Base-by-base conservation (phyloP, 2,329 filamentous ascomycete genomes). In the Alternaria hordeiaustralica region DNA sequence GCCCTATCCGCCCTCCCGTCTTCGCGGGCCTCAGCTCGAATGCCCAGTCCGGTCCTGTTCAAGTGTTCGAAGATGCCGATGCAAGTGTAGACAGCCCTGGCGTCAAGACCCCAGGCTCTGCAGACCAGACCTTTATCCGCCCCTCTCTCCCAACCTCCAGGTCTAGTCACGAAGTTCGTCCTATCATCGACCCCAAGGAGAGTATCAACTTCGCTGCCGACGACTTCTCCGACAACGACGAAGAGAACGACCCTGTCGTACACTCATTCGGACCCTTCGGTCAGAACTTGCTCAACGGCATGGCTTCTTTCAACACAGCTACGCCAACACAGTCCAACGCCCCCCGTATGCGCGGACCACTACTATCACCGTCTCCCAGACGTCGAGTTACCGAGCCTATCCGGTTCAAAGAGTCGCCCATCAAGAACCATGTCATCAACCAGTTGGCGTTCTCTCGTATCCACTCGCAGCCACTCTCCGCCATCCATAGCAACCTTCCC, bases 381-480 rank as follows among this genome's bases (percentile, higher is more conserved):
- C 73, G 71, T 44, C 61, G 72, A 57, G 66, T 67, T 44, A 41
- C 66, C 12, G 74, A 77, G 23, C 66, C 70, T 62, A 51, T 68
- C 20, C 67, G 68, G 41, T 75, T 80, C 70, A 78, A 81, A 58
- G 74, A 78, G 33, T 74, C 73, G 81, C 83, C 82, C 81, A 81
- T 96, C 68, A 87, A 87, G 72, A 97, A 97, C 80, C 96, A 99
- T 77, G 89, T 97, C 66, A 87, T 96, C 78, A 98, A 98, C 81
- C 96, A 99, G 81, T 88, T 99, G 28, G 96, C 96, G 30, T 99
- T 93, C 80, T 97, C 96, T 2, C 92, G 95, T 26, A 86, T 98
- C 7, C 94, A 95, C 15, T 97, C 94, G 0, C 96, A 93, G 25
- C 95, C 96, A 5, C 86, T 98, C 53, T 96, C 95, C 1, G 92